Conservation (phyloP, 306 rosid genomes). For the Ochetophila trinervis region DNA sequence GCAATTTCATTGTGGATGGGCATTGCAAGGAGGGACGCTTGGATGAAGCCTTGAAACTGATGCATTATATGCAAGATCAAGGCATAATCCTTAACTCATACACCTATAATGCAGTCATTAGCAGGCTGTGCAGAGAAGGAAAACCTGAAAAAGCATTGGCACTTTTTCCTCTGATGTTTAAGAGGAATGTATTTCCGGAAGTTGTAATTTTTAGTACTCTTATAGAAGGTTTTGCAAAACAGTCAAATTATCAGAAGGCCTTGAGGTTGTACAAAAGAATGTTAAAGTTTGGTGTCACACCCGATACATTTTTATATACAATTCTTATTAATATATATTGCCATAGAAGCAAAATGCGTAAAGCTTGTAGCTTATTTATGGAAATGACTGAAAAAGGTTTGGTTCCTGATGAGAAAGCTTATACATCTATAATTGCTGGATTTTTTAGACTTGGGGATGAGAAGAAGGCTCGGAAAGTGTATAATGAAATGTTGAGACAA, state of each 20-base stretch:
- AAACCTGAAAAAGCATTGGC: slow-evolving; percentile 46
- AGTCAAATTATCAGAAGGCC: slow-evolving; percentile 35
- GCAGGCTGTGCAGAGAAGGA: slow-evolving; percentile 44
- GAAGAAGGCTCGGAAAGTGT: slow-evolving; percentile 44
- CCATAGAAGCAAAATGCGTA: slow-evolving; percentile 26
- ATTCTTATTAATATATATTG: slow-evolving; percentile 41
- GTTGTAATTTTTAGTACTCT: slow-evolving; percentile 49
- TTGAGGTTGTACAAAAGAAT: slow-evolving; percentile 42
- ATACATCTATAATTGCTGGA: slow-evolving; percentile 52
- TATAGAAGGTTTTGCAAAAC: slow-evolving; percentile 54
- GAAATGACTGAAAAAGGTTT: slow-evolving; percentile 40
- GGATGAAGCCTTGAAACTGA: slow-evolving; percentile 43
- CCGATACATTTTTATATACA: slow-evolving; percentile 41
- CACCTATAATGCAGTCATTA: slow-evolving; percentile 49
- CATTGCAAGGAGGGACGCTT: slow-evolving; percentile 42
- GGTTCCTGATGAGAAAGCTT: slow-evolving; percentile 46
- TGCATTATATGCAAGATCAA: slow-evolving; percentile 38
- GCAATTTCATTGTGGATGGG: slow-evolving; percentile 51
- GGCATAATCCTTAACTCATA: slow-evolving; percentile 46
- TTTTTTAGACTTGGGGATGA: slow-evolving; percentile 41
- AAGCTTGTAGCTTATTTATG: slow-evolving; percentile 36
- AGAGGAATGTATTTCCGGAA: slow-evolving; percentile 50
- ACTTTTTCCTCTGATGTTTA: slow-evolving; percentile 60
- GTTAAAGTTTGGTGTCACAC: slow-evolving; percentile 42
- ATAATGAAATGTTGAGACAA: slow-evolving; percentile 40